These are phyloP conservation scores for Plicaturopsis crispa DNA, from an alignment of 768 basidiomycete genomes.

Conservation along the genomic window DNA sequence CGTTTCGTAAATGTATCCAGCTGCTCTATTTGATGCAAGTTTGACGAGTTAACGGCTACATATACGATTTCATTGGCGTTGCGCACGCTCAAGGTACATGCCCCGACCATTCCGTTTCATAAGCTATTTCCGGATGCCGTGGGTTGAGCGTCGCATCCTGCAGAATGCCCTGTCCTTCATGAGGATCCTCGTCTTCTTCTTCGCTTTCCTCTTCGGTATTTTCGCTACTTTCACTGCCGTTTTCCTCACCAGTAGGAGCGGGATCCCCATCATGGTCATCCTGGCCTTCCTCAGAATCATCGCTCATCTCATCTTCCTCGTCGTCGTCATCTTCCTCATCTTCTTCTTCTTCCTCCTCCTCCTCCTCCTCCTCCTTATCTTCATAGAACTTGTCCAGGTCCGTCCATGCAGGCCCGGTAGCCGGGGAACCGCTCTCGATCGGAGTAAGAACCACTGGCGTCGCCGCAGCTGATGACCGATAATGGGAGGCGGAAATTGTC, in stretches of 20 bases:
- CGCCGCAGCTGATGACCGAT: slow-evolving; percentile 20
- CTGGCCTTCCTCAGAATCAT: slow-evolving; percentile 22
- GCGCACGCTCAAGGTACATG: too few species aligned
- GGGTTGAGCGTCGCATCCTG: too few species aligned
- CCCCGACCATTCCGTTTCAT: too few species aligned
- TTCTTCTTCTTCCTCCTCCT: slow-evolving; percentile 22
- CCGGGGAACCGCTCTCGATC: slow-evolving; percentile 34
- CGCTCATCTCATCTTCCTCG: slow-evolving; percentile 15
- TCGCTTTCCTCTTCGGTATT: slow-evolving; percentile 15
- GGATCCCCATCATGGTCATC: slow-evolving; percentile 14
- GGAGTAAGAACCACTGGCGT: slow-evolving; percentile 54
- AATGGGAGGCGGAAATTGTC: slow-evolving; percentile 32
- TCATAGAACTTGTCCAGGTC: slow-evolving; percentile 78
- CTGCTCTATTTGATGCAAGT: too few species aligned
- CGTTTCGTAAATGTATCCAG: too few species aligned
- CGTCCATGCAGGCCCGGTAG: slow-evolving; percentile 35
- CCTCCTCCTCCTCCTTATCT: slow-evolving; percentile 27
- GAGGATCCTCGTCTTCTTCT: slow-evolving; percentile 9
- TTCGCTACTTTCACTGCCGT: slow-evolving; percentile 3
- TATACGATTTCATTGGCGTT: too few species aligned
- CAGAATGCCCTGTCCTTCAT: too few species aligned
- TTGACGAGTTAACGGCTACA: too few species aligned
- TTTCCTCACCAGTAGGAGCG: slow-evolving; percentile 6
- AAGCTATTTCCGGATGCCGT: too few species aligned
- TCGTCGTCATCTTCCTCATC: slow-evolving; percentile 14